These are phyloP conservation scores for Metarhizium robertsii DNA, from an alignment of 2,329 filamentous ascomycete species.

Conservation along the genomic window DNA sequence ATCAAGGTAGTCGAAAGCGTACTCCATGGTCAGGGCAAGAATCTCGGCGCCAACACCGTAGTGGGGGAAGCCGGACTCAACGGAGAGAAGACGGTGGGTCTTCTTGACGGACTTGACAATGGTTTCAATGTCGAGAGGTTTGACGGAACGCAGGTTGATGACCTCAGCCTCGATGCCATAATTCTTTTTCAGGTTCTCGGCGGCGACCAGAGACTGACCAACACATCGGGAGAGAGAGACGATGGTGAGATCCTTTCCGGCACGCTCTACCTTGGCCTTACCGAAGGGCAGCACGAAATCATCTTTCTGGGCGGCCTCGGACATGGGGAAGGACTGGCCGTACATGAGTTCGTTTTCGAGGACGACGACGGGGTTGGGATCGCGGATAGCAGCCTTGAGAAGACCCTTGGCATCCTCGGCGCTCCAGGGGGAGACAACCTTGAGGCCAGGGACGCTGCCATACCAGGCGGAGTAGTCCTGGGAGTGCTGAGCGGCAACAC, in stretches of 20 bases:
- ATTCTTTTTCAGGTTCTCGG: slow-evolving; percentile 87
- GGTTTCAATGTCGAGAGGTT: slow-evolving; percentile 89
- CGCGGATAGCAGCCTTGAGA: slow-evolving; percentile 92
- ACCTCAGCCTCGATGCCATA: slow-evolving; percentile 95
- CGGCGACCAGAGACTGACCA: slow-evolving; percentile 79
- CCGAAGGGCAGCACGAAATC: slow-evolving; percentile 97
- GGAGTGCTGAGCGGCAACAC: slow-evolving; percentile 95
- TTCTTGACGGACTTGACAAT: slow-evolving; percentile 99
- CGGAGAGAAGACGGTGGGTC: slow-evolving; percentile 81
- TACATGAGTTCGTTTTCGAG: slow-evolving; percentile 89
- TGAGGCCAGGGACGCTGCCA: slow-evolving; percentile 92
- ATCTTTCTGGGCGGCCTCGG: slow-evolving; percentile 86
- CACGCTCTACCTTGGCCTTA: slow-evolving; percentile 97
- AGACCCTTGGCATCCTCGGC: slow-evolving; percentile 97
- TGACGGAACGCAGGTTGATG: slow-evolving; percentile 95
- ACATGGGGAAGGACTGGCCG: slow-evolving; percentile 93
- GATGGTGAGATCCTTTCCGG: slow-evolving; percentile 91
- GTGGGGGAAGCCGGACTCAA: slow-evolving; percentile 93
- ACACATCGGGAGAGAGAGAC: slow-evolving; percentile 93
- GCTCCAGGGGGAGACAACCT: slow-evolving; percentile 94
- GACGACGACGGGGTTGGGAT: slow-evolving; percentile 93
- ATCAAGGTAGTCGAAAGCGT: slow-evolving; percentile 95
- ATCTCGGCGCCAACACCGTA: slow-evolving; percentile 92
- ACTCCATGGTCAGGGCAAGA: slow-evolving; percentile 91
- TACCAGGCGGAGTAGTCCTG: slow-evolving; percentile 99